A percentile compares a stretch with the other conserved stretches of the same genome.
These are phyloP conservation scores for Vitis hybrid DNA, from an alignment of 177 flowering plant genomes.

Conservation along the genomic window DNA sequence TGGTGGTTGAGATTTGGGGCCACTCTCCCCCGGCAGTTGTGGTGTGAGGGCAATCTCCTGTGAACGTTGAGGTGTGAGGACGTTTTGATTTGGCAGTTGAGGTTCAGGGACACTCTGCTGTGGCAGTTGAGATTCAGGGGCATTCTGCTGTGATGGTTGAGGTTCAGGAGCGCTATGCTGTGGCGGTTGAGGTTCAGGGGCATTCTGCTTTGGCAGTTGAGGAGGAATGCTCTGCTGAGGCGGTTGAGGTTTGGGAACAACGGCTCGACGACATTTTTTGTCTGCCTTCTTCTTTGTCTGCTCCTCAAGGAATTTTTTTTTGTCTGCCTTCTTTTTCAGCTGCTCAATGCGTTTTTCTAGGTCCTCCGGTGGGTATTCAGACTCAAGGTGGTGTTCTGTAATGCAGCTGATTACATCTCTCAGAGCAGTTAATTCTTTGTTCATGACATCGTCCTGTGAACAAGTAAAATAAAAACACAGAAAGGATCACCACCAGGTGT, in stretches of 20 bases:
- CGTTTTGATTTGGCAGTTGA: too few species aligned
- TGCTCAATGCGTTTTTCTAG: slow-evolving; percentile 1
- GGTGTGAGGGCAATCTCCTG: too few species aligned
- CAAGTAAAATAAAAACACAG: not conserved
- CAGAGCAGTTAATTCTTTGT: not conserved
- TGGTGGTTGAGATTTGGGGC: too few species aligned
- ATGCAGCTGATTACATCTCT: slow-evolving; percentile 7
- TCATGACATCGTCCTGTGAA: slow-evolving; percentile 2
- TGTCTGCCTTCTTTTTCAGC: slow-evolving; percentile 6
- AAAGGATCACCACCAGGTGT: too few species aligned
- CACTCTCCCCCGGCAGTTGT: too few species aligned
- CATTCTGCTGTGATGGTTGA: not conserved
- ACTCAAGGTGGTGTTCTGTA: slow-evolving; percentile 8
- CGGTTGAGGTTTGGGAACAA: too few species aligned
- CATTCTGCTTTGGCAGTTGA: not conserved
- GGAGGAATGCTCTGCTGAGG: not conserved
- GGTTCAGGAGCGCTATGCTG: too few species aligned
- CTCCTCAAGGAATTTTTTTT: too few species aligned
- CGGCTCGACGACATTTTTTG: too few species aligned
- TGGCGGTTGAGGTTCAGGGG: too few species aligned
- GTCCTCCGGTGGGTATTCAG: not conserved
- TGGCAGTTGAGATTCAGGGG: not conserved
- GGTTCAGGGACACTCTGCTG: not conserved
- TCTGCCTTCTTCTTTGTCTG: too few species aligned
- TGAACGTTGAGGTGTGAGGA: too few species aligned